A percentile compares a stretch with the other conserved stretches of the same genome.
phyloP scores from a whole-genome alignment of 192 early-diverging fungal species.

The Spizellomyces sp. region DNA sequence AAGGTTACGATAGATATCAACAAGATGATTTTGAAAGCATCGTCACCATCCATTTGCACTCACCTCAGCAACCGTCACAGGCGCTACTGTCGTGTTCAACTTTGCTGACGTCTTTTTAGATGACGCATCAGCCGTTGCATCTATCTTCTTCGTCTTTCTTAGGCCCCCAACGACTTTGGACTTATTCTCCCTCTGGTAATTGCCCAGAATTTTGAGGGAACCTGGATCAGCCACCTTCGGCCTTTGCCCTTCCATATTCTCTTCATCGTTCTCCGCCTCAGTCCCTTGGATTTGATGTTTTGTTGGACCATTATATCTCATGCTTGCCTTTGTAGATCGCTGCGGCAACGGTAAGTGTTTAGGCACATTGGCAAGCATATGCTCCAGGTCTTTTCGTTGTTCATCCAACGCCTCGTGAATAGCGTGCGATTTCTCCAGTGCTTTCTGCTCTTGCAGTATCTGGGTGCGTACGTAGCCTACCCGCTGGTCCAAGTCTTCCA shows the following conservation, averaged over 20 bases:
- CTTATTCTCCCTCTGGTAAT: background rate
- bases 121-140: background rate
- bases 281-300: too few relatives aligned
- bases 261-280: too few relatives aligned
- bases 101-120: background rate
- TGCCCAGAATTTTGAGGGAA: background rate
- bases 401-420: slow-evolving; percentile 6
- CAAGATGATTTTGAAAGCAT: background rate
- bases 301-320: background rate
- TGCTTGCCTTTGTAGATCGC: background rate
- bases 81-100: slow-evolving; percentile 2
- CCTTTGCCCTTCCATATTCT: too few relatives aligned
- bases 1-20: background rate
- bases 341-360: slow-evolving; percentile 10
- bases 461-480: background rate
- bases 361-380: slow-evolving; percentile 27
- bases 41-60: background rate
- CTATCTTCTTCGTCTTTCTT: too few relatives aligned
- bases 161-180: too few relatives aligned
- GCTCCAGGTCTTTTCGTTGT: slow-evolving; percentile 7
- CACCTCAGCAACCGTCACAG: slow-evolving; percentile 29
- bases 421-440: background rate
- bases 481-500: slow-evolving; percentile 4
- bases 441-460: slow-evolving; percentile 5
- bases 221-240: background rate